These are phyloP conservation scores for Fusarium euwallaceae DNA, from an alignment of 2,329 filamentous ascomycete species.

Conservation along the genomic window DNA sequence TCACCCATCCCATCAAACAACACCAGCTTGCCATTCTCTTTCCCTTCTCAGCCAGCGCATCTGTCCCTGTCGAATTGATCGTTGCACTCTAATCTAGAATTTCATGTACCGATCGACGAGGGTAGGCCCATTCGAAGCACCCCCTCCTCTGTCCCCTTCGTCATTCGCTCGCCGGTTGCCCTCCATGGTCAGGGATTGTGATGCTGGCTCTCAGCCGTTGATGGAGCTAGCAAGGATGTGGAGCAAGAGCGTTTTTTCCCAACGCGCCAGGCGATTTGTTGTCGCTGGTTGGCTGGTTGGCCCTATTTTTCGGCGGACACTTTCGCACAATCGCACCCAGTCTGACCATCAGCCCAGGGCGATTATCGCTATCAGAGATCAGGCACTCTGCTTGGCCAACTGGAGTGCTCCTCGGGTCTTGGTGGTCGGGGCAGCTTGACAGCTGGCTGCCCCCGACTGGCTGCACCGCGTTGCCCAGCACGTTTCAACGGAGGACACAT, in stretches of 20 bases:
- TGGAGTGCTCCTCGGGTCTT: constrained; percentile 35
- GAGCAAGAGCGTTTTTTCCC: constrained; percentile 29
- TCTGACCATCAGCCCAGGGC: constrained; percentile 38
- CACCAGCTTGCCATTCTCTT: constrained; percentile 16
- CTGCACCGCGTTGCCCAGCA: constrained; percentile 46
- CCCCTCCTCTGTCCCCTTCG: neutral
- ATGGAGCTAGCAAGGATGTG: constrained; percentile 40
- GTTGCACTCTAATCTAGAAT: constrained; percentile 1
- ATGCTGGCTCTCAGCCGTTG: constrained; percentile 29
- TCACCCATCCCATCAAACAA: constrained; percentile 18
- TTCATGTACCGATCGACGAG: constrained; percentile 13
- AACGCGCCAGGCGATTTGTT: constrained; percentile 31
- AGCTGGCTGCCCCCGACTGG: constrained; percentile 50
- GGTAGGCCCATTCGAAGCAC: neutral
- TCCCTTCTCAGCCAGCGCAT: neutral
- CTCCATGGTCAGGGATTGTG: constrained; percentile 18
- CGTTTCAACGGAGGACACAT: constrained; percentile 56
- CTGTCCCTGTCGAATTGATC: neutral
- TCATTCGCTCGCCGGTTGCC: constrained; percentile 6
- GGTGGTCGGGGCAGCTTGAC: constrained; percentile 45
- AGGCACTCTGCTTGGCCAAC: constrained; percentile 31
- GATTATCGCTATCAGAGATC: constrained; percentile 35
- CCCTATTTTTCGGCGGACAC: constrained; percentile 13
- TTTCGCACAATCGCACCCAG: constrained; percentile 30
- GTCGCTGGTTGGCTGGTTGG: constrained; percentile 20